These are phyloP conservation scores for Asclepias syriaca DNA, from an alignment of 257 asterid species.

Conservation along the genomic window DNA sequence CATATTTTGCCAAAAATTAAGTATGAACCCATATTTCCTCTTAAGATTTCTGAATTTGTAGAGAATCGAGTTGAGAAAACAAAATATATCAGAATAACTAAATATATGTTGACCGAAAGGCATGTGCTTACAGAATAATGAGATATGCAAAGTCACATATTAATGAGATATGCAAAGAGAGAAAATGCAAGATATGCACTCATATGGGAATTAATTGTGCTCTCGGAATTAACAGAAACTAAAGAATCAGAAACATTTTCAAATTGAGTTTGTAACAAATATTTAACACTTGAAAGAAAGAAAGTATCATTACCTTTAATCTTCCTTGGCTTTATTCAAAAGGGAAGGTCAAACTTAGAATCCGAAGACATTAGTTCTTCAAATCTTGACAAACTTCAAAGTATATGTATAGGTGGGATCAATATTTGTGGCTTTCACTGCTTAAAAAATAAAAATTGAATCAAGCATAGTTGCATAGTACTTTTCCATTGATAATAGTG, in stretches of 20 bases:
- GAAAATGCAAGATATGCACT: background rate
- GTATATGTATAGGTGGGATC: background rate
- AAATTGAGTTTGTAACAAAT: background rate
- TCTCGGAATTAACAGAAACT: background rate
- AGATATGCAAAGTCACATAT: background rate
- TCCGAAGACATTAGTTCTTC: background rate
- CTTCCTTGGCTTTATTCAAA: background rate
- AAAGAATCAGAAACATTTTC: background rate
- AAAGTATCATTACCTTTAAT: background rate
- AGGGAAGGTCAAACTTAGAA: background rate
- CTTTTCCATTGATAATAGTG: background rate
- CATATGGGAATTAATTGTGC: background rate
- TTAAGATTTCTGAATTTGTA: background rate
- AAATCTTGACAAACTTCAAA: background rate
- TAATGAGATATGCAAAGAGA: no score
- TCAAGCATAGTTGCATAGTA: background rate
- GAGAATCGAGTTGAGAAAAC: background rate
- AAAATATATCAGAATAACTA: background rate
- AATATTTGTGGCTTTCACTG: background rate
- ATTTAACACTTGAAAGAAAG: background rate
- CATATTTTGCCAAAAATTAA: background rate
- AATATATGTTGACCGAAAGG: background rate
- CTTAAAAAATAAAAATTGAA: no score
- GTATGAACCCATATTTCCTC: background rate
- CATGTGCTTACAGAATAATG: background rate